phyloP scores from a whole-genome alignment of 805 yeast species.

The Hanseniaspora lindneri region DNA sequence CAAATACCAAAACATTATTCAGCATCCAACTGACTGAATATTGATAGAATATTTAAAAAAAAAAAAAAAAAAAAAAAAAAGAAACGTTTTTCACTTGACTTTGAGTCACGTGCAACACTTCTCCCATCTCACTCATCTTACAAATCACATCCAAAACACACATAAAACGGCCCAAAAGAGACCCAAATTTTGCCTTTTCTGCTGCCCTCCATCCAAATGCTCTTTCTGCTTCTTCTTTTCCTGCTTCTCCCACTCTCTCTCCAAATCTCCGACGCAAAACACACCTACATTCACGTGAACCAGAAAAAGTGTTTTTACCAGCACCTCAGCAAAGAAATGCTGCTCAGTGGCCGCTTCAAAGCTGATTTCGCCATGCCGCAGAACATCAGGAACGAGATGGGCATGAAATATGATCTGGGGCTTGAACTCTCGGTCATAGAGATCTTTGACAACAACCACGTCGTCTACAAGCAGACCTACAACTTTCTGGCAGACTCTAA shows the following conservation, averaged over 20 bases:
- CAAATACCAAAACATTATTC: too few relatives aligned
- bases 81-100: too few relatives aligned
- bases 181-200: too few relatives aligned
- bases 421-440: constrained; percentile 39
- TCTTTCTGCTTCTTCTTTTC: not conserved
- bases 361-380: constrained; percentile 47
- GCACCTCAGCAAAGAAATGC: constrained; percentile 63
- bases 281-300: constrained; percentile 67
- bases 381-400: constrained; percentile 34
- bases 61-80: too few relatives aligned
- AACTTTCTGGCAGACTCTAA: constrained; percentile 4
- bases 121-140: too few relatives aligned
- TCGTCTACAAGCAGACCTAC: constrained; percentile 51
- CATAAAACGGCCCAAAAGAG: too few relatives aligned
- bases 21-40: too few relatives aligned
- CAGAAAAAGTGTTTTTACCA: constrained; percentile 74
- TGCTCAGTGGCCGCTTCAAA: constrained; percentile 67
- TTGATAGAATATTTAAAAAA: too few relatives aligned
- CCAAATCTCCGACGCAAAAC: constrained; percentile 31
- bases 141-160: too few relatives aligned
- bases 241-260: not conserved
- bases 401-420: constrained; percentile 42
- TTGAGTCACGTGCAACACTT: too few relatives aligned
- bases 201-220: not conserved
- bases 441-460: constrained; percentile 71